These are phyloP conservation scores for Hygrophorus pudorinus DNA, from an alignment of 768 basidiomycete genomes.

Conservation along the genomic window DNA sequence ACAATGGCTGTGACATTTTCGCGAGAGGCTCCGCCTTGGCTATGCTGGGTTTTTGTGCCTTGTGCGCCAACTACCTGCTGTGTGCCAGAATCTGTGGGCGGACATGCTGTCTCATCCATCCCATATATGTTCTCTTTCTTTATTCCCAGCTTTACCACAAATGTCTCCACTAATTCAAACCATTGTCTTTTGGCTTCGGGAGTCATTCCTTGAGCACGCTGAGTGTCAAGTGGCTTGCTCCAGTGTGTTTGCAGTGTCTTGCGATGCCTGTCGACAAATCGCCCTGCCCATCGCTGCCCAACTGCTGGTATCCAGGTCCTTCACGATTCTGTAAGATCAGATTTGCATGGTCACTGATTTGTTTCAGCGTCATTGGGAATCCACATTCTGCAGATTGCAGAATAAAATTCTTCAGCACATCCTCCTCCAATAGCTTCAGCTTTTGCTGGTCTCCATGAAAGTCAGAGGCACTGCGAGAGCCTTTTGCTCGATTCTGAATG, in stretches of 20 bases:
- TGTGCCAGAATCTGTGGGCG: conserved; percentile 14
- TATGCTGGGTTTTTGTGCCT: too few relatives aligned
- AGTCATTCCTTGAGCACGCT: conserved; percentile 20
- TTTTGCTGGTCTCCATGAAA: not conserved
- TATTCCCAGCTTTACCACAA: conserved; percentile 16
- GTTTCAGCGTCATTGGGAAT: conserved; percentile 7
- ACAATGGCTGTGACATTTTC: conserved; percentile 27
- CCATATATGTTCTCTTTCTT: conserved; percentile 17
- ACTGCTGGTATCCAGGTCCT: conserved; percentile 8
- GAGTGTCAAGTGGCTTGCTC: conserved; percentile 21
- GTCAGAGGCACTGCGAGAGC: not conserved
- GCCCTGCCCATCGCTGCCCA: conserved; percentile 13
- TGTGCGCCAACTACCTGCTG: conserved; percentile 17
- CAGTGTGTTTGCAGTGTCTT: conserved; percentile 18
- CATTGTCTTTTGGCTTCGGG: conserved; percentile 18
- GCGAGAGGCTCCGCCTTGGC: conserved; percentile 16
- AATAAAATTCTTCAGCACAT: conserved; percentile 15
- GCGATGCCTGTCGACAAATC: conserved; percentile 18
- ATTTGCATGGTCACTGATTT: conserved; percentile 11
- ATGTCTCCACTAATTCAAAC: conserved; percentile 20
- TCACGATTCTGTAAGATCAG: conserved; percentile 5
- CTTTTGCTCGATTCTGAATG: not conserved
- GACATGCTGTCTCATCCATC: conserved; percentile 27
- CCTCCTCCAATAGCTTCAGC: not conserved
- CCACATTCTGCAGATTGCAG: too few relatives aligned